Percentiles rank a stretch among this genome's conserved stretches.
phyloP scores from a whole-genome alignment of 257 asterid genomes.

The Forsythia viridissima region DNA sequence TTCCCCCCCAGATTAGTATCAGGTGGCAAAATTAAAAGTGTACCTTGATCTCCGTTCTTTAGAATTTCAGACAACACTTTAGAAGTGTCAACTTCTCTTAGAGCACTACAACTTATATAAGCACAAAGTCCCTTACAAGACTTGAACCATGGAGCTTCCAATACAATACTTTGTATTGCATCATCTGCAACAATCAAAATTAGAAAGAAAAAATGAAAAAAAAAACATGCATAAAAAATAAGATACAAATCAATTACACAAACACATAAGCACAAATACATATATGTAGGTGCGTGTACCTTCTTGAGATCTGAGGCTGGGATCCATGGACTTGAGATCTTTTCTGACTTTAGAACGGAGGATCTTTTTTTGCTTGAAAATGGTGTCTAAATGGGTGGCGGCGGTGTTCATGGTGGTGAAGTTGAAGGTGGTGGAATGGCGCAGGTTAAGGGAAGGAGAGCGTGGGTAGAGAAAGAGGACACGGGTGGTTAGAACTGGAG shows the following conservation, averaged over 20 bases:
- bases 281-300: constrained; percentile 30
- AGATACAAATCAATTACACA: constrained; percentile 2
- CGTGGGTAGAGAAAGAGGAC: constrained; percentile 3
- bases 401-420: constrained; percentile 55
- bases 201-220: background rate
- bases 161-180: constrained; percentile 62
- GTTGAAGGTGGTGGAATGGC: constrained; percentile 28
- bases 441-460: constrained; percentile 19
- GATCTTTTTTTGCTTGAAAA: constrained; percentile 69
- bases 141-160: constrained; percentile 96
- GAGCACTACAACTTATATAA: constrained; percentile 76
- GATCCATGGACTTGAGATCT: constrained; percentile 85
- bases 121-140: constrained; percentile 82
- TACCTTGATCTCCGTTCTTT: constrained; percentile 50
- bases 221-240: constrained; percentile 17
- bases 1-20: background rate
- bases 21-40: background rate
- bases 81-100: constrained; percentile 91
- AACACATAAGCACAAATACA: background rate
- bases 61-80: constrained; percentile 57
- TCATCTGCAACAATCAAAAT: constrained; percentile 54
- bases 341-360: constrained; percentile 67
- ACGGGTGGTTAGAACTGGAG: constrained; percentile 17
- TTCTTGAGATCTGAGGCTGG: constrained; percentile 70
- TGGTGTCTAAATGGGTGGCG: constrained; percentile 42